A percentile compares a stretch with the other conserved stretches of the same genome.
Conservation (phyloP, 352 stramenopile genomes). For the Pythium utonaiense region DNA sequence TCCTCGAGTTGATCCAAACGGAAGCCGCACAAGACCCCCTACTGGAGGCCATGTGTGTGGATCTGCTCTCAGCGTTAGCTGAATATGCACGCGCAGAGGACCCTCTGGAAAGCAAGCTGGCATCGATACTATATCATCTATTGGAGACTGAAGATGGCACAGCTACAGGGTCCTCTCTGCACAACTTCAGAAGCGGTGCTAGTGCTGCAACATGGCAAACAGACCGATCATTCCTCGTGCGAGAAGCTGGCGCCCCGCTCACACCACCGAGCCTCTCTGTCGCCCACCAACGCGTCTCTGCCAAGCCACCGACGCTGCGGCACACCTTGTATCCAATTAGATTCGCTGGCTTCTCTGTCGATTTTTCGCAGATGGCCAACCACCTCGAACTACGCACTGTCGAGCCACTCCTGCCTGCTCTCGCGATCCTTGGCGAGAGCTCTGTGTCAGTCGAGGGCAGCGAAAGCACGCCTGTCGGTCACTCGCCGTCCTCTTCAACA, state of each 20-base stretch:
- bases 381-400: constrained; percentile 59
- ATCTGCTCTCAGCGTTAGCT: constrained; percentile 58
- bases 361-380: constrained; percentile 45
- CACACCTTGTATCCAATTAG: constrained; percentile 35
- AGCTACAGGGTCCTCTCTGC: neutral
- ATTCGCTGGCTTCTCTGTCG: constrained; percentile 44
- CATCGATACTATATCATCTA: constrained; percentile 52
- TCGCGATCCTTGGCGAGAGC: constrained; percentile 20
- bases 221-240: constrained; percentile 53
- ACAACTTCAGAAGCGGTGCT: neutral
- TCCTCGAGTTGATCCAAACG: constrained; percentile 48
- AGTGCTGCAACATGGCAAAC: constrained; percentile 36
- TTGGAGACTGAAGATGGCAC: constrained; percentile 51
- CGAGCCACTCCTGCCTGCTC: constrained; percentile 42
- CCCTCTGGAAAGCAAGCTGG: constrained; percentile 45
- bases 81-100: constrained; percentile 55
- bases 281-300: constrained; percentile 22
- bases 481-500: neutral
- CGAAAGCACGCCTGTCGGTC: neutral
- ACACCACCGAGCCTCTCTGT: constrained; percentile 31
- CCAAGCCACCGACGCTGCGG: constrained; percentile 23
- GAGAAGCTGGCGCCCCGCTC: constrained; percentile 23
- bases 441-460: neutral
- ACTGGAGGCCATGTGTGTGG: constrained; percentile 62
- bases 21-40: constrained; percentile 20